Evolutionary conservation across 2,329 filamentous ascomycete species (phyloP), one percentile per base, ranked within the genome.

Genomic region (Aspergillus sp.): DNA sequence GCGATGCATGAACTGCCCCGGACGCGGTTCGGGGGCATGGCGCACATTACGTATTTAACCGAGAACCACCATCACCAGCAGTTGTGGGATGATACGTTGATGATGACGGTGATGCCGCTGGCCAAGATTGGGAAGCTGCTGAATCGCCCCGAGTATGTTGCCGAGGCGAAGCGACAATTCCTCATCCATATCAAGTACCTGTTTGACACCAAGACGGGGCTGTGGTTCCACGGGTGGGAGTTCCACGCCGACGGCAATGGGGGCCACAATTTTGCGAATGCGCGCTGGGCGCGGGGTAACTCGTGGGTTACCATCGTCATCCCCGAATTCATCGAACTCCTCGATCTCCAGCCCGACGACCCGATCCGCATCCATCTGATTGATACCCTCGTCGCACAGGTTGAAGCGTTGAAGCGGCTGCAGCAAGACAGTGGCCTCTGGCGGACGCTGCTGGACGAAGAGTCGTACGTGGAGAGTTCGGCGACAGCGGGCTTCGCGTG

Each of bases 91-190:
- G 91, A 94, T 73, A 94, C 91, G 6, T 82, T 94, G 49, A 93
- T 94, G 91, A 94, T 94, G 91, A 93, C 90, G 0, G 91, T 92
- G 6, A 79, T 93, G 76, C 91, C 91, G 1, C 81, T 93, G 19
- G 90, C 90, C 19, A 93, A 93, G 79, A 93, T 93, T 63, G 91
- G 91, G 0, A 83, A 88, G 59, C 80, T 92, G 4, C 83, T 94
- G 3, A 81, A 85, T 63, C 81, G 90, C 1, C 89, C 89, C 0
- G 84, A 90, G 66, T 94, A 94, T 72, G 81, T 93, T 28, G 89
- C 87, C 47, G 91, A 94, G 76, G 91, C 90, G 11, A 92, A 92
- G 78, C 82, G 85, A 7, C 91, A 93, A 75, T 92, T 93, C 71
- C 81, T 93, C 48, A 77, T 92, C 15, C 91, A 93, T 69, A 86